phyloP scores from a whole-genome alignment of 2,329 filamentous ascomycete genomes.

The Pseudogymnoascus sp. region DNA sequence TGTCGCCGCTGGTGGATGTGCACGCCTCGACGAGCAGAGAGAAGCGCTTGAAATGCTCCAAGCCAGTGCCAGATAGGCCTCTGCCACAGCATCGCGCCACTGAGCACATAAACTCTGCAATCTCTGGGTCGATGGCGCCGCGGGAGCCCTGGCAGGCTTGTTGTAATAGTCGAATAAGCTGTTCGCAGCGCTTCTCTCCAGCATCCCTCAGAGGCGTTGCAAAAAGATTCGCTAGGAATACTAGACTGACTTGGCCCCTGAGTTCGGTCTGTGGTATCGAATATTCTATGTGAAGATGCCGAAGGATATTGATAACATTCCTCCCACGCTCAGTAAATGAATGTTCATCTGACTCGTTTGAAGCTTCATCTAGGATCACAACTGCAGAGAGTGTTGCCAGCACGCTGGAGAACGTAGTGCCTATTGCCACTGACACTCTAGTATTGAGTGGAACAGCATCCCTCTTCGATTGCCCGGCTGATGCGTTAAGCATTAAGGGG shows the following conservation, averaged over 20 bases:
- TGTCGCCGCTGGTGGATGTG: constrained; percentile 1
- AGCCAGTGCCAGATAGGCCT: constrained; percentile 28
- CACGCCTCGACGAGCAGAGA: constrained; percentile 20
- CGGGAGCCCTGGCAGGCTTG: neutral
- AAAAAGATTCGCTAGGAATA: constrained; percentile 7
- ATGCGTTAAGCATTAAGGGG: constrained; percentile 1
- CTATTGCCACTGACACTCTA: constrained; percentile 15
- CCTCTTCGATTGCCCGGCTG: neutral
- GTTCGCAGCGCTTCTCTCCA: neutral
- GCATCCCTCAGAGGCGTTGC: neutral
- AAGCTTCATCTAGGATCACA: constrained; percentile 23
- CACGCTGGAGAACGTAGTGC: constrained; percentile 35
- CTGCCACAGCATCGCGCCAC: constrained; percentile 42
- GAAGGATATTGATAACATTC: constrained; percentile 4
- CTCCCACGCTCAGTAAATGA: neutral
- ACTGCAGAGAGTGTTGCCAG: constrained; percentile 36
- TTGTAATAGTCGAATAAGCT: neutral
- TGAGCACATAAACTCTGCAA: constrained; percentile 36
- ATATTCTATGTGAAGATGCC: constrained; percentile 8
- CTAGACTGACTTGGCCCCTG: neutral
- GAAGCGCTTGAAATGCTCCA: constrained; percentile 33
- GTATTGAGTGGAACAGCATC: neutral
- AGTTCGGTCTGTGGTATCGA: neutral
- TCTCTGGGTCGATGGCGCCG: neutral
- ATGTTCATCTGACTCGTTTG: neutral